Conservation (phyloP, 176 grass and related monocot genomes). For the Eleusine indica region DNA sequence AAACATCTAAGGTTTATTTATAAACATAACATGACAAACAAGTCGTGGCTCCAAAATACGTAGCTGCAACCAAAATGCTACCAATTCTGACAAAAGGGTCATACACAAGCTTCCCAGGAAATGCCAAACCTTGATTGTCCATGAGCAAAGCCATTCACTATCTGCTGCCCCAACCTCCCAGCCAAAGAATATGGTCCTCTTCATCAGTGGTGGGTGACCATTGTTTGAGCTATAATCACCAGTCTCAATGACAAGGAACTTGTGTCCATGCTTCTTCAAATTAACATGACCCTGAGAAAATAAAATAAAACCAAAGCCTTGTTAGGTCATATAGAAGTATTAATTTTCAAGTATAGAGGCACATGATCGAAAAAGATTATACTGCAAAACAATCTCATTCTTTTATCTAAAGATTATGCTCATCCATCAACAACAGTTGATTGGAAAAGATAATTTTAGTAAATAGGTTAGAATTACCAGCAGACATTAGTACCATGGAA, state of each 20-base stretch:
- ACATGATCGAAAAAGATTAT: too few species aligned
- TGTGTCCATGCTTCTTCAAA: conserved; percentile 77
- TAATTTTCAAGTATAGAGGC: too few species aligned
- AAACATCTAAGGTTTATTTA: background rate
- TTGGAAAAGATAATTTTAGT: too few species aligned
- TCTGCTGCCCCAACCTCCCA: conserved; percentile 83
- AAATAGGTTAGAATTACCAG: too few species aligned
- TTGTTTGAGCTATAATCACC: conserved; percentile 87
- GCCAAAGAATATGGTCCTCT: conserved; percentile 51
- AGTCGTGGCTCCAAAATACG: conserved; percentile 98
- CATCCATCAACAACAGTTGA: too few species aligned
- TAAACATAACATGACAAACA: conserved; percentile 49
- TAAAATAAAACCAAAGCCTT: background rate
- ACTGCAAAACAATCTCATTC: too few species aligned
- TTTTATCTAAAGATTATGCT: too few species aligned
- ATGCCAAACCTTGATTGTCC: conserved; percentile 80
- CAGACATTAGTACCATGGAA: too few species aligned
- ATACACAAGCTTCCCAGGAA: conserved; percentile 76
- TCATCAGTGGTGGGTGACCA: conserved; percentile 70
- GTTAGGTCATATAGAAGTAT: background rate
- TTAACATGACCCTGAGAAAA: conserved; percentile 75
- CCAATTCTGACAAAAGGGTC: conserved; percentile 96
- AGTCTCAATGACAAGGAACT: conserved; percentile 89
- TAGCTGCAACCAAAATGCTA: conserved; percentile 88
- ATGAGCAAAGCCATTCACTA: conserved; percentile 96